phyloP scores from a whole-genome alignment of 1,284 basidiomycete genomes.

The Trametes pubescens region DNA sequence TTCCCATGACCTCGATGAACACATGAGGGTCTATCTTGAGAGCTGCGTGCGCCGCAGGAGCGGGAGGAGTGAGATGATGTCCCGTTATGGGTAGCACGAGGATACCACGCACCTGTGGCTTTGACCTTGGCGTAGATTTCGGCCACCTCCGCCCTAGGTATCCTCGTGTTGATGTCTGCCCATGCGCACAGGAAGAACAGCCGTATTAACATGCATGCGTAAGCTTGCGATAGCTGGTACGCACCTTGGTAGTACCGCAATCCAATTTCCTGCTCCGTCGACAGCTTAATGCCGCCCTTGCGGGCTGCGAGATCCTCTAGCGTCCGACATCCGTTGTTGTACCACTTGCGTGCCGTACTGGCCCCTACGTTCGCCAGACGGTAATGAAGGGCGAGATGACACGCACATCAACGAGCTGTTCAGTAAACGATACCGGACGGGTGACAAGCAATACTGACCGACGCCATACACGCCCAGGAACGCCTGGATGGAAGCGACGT shows the following conservation, averaged over 20 bases:
- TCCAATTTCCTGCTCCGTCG: constrained; percentile 76
- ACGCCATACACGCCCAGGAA: constrained; percentile 90
- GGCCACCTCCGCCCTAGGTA: constrained; percentile 83
- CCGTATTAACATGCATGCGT: not conserved
- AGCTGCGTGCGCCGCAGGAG: constrained; percentile 51
- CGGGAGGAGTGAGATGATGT: not conserved
- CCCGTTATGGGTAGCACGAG: not conserved
- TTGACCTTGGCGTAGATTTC: constrained; percentile 78
- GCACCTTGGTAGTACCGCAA: constrained; percentile 80
- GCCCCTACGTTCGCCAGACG: constrained; percentile 51
- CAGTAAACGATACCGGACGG: not conserved
- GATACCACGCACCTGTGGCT: constrained; percentile 59
- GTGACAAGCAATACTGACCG: constrained; percentile 53
- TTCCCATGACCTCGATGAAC: constrained; percentile 89
- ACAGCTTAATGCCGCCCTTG: constrained; percentile 70
- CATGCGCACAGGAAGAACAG: not conserved
- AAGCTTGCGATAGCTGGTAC: constrained; percentile 13
- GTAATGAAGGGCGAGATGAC: not conserved
- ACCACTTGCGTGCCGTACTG: constrained; percentile 75
- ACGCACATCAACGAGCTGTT: not conserved
- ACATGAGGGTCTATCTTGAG: constrained; percentile 75
- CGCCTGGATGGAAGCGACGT: constrained; percentile 57
- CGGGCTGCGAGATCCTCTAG: constrained; percentile 74
- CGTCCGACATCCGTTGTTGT: constrained; percentile 76
- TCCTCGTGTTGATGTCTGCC: constrained; percentile 81